phyloP scores from a whole-genome alignment of 75 land plant species.

The Pinus taeda region DNA sequence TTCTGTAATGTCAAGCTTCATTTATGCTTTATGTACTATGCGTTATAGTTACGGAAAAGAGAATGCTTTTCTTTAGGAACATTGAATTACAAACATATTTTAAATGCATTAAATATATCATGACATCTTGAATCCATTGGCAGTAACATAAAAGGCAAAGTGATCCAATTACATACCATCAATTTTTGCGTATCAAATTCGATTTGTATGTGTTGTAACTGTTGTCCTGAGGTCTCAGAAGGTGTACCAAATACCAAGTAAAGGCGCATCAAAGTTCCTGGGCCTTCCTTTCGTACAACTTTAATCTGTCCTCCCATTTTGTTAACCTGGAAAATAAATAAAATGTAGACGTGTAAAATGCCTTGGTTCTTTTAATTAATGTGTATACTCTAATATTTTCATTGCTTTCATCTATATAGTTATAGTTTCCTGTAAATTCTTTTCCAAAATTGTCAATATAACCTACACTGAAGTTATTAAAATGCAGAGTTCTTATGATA shows the following conservation, averaged over 20 bases:
- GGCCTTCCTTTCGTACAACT: conserved; percentile 61
- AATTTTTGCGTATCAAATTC: conserved; percentile 14
- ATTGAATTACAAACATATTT: too few species aligned
- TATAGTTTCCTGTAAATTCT: not conserved
- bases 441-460: not conserved
- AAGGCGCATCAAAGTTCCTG: conserved; percentile 64
- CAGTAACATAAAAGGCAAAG: not conserved
- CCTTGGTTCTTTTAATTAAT: not conserved
- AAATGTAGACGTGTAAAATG: not conserved
- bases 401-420: not conserved
- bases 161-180: not conserved
- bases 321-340: conserved; percentile 39
- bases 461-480: too few species aligned
- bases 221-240: conserved; percentile 17
- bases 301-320: conserved; percentile 85
- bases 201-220: conserved; percentile 4
- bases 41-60: too few species aligned
- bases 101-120: too few species aligned
- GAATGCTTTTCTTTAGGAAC: too few species aligned
- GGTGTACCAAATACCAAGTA: conserved; percentile 45
- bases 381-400: not conserved
- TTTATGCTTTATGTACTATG: too few species aligned
- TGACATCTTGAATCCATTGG: not conserved
- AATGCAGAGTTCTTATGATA: too few species aligned
- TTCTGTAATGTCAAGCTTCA: too few species aligned